These are phyloP conservation scores for Solanum etuberosum DNA, from an alignment of 257 asterid genomes.

Conservation along the genomic window DNA sequence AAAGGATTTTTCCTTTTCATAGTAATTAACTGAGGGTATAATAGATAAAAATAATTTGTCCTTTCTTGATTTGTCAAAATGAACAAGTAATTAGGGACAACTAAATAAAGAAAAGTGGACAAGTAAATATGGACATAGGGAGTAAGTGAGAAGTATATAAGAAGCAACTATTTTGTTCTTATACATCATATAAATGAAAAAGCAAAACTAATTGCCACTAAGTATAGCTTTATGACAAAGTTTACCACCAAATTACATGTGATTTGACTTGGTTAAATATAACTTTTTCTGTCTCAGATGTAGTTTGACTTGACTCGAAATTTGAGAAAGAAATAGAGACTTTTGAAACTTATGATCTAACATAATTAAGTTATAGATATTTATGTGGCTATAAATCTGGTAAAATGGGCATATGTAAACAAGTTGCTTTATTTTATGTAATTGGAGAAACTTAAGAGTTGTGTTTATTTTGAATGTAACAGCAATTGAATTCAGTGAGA, in stretches of 20 bases:
- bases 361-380: background rate
- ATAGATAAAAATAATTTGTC: too few relatives aligned
- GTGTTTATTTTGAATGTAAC: slow-evolving; percentile 6
- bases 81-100: too few relatives aligned
- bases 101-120: too few relatives aligned
- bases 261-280: background rate
- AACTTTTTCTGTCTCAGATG: rapidly evolving
- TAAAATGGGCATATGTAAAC: background rate
- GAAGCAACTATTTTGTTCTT: background rate
- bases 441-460: slow-evolving; percentile 56
- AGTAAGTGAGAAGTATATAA: background rate
- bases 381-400: background rate
- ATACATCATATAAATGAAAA: background rate
- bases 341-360: background rate
- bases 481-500: slow-evolving; percentile 27
- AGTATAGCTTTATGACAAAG: background rate
- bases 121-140: too few relatives aligned
- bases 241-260: background rate
- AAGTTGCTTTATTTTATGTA: background rate
- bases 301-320: background rate
- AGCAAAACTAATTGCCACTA: background rate
- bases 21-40: too few relatives aligned
- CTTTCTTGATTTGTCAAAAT: too few relatives aligned
- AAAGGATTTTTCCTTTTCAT: too few relatives aligned
- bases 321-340: too few relatives aligned